A percentile compares a stretch with the other conserved stretches of the same genome.
Conservation (phyloP, 2,329 filamentous ascomycete genomes). For the Ustilaginoidea virens region DNA sequence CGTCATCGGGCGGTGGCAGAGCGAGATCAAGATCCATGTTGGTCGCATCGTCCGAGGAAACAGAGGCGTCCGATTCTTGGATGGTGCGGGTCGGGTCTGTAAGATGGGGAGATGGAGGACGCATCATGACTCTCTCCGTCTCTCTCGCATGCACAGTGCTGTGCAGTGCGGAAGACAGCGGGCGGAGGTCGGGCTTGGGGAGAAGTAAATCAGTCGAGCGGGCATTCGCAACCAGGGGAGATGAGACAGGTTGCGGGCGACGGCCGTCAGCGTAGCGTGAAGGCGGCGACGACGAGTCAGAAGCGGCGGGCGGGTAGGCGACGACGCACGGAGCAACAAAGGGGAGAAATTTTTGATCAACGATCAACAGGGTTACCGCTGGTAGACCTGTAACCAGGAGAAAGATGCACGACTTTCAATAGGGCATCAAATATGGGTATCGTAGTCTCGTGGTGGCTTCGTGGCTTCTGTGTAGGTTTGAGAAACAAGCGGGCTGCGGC, state of each 20-base stretch:
- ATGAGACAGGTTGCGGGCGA: too few species aligned
- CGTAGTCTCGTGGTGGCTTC: too few species aligned
- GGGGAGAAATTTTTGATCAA: too few species aligned
- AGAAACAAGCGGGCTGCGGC: conserved; percentile 1
- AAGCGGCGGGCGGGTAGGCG: too few species aligned
- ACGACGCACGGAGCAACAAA: too few species aligned
- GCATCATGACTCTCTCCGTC: conserved; percentile 19
- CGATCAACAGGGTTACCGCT: too few species aligned
- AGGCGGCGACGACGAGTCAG: neutral
- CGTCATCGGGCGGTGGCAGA: conserved; percentile 22
- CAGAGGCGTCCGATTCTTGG: conserved; percentile 17
- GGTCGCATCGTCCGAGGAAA: conserved; percentile 15
- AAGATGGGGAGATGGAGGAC: conserved; percentile 24
- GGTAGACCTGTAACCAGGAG: too few species aligned
- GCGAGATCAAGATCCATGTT: conserved; percentile 20
- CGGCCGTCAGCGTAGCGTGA: too few species aligned
- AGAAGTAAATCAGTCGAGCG: neutral
- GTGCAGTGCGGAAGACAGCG: too few species aligned
- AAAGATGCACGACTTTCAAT: too few species aligned
- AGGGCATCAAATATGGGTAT: too few species aligned
- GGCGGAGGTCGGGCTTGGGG: neutral
- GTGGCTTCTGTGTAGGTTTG: too few species aligned
- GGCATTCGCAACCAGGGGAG: neutral
- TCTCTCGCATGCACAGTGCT: neutral
- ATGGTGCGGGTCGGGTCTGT: conserved; percentile 25